A percentile compares a stretch with the other conserved stretches of the same genome.
Conservation (phyloP, 2,329 filamentous ascomycete genomes). For the Rhexocercosporidium sp. region DNA sequence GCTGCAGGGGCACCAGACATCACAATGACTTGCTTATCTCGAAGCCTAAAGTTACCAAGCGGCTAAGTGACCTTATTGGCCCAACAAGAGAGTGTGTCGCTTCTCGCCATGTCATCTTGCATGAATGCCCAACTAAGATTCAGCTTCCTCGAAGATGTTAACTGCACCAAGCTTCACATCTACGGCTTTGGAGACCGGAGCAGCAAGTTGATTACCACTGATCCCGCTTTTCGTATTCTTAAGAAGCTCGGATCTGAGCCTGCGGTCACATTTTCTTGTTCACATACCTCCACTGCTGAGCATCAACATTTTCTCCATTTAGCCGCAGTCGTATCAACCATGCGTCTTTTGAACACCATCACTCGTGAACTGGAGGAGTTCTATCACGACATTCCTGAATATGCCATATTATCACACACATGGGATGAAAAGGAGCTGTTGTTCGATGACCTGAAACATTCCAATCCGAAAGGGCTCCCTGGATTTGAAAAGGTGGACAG, state of each 20-base stretch:
- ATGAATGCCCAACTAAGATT: not conserved
- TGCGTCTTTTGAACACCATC: constrained; percentile 33
- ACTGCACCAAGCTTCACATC: too few relatives aligned
- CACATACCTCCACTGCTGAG: too few relatives aligned
- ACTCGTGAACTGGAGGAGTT: constrained; percentile 24
- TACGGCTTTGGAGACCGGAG: too few relatives aligned
- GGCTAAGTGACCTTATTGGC: not conserved
- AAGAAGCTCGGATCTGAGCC: too few relatives aligned
- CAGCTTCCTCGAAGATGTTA: not conserved
- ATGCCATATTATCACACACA: constrained; percentile 40
- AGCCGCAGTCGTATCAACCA: not conserved
- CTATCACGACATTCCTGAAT: constrained; percentile 16
- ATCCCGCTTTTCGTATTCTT: too few relatives aligned
- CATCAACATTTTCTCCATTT: too few relatives aligned
- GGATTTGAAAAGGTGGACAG: constrained; percentile 21
- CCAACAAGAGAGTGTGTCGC: not conserved
- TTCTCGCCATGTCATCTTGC: not conserved
- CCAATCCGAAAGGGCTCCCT: not conserved
- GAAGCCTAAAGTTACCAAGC: too few relatives aligned
- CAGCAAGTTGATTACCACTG: too few relatives aligned
- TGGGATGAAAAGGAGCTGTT: constrained; percentile 35
- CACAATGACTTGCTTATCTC: too few relatives aligned
- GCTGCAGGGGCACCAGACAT: too few relatives aligned
- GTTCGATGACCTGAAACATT: not conserved
- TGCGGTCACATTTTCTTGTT: not conserved